Percentiles rank a stretch among this genome's conserved stretches.
Conservation (phyloP, 2,329 filamentous ascomycete species). For the Basipetospora chlamydospora region DNA sequence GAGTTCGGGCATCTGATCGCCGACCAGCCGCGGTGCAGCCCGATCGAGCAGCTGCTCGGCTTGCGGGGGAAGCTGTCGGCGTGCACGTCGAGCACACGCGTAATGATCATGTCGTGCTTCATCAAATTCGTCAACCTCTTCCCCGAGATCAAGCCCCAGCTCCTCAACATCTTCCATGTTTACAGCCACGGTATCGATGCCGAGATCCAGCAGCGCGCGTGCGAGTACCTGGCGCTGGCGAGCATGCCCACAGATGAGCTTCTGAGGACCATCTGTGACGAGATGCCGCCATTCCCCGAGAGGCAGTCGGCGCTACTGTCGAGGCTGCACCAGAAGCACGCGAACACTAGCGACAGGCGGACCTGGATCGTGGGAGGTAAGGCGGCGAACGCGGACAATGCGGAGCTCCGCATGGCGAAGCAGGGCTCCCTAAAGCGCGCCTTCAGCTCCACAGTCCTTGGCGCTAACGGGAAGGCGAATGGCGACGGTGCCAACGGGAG, state of each 20-base stretch:
- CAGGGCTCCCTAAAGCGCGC: constrained; percentile 72
- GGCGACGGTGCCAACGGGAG: constrained; percentile 36
- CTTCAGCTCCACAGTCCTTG: constrained; percentile 50
- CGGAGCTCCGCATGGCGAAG: constrained; percentile 68
- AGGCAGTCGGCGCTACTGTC: constrained; percentile 83
- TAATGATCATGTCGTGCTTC: constrained; percentile 89
- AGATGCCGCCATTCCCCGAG: constrained; percentile 98
- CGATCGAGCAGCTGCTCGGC: constrained; percentile 92
- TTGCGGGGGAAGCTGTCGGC: constrained; percentile 79
- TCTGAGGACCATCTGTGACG: constrained; percentile 84
- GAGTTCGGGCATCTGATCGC: constrained; percentile 96
- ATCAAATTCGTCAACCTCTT: constrained; percentile 98
- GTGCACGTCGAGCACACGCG: constrained; percentile 77
- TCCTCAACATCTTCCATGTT: constrained; percentile 75
- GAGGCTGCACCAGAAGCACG: constrained; percentile 85
- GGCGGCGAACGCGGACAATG: constrained; percentile 71
- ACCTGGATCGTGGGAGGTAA: constrained; percentile 98
- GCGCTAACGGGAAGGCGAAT: constrained; percentile 24
- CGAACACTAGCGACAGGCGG: constrained; percentile 81
- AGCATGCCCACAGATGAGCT: constrained; percentile 81
- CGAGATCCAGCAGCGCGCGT: constrained; percentile 89
- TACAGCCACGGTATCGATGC: constrained; percentile 93
- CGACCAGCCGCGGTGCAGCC: constrained; percentile 80
- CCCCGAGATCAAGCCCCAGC: constrained; percentile 92
- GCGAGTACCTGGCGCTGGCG: constrained; percentile 81